A percentile compares a stretch with the other conserved stretches of the same genome.
Conservation (phyloP, 179 eudicot species). For the Dionaea muscipula region DNA sequence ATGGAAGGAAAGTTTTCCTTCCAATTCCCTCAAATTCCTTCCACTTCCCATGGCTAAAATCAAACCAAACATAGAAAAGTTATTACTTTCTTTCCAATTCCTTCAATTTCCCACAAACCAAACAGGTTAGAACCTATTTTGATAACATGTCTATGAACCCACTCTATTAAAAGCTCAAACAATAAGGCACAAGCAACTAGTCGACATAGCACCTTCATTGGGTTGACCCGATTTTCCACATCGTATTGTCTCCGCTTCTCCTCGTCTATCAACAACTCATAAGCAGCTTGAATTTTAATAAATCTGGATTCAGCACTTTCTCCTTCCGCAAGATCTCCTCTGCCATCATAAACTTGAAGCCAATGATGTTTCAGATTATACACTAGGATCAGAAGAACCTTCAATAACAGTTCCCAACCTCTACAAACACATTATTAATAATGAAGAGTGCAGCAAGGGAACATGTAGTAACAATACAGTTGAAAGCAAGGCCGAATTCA, state of each 20-base stretch:
- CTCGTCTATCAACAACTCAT: constrained; percentile 72
- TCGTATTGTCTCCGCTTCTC: constrained; percentile 74
- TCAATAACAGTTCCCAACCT: too few relatives aligned
- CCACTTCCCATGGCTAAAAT: too few relatives aligned
- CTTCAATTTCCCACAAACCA: too few relatives aligned
- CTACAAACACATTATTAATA: too few relatives aligned
- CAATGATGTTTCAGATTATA: constrained; percentile 15
- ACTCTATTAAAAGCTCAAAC: neutral
- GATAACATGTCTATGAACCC: too few relatives aligned
- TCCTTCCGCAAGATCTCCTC: constrained; percentile 86
- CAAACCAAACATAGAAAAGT: too few relatives aligned
- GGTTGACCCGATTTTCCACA: constrained; percentile 64
- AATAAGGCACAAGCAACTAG: neutral
- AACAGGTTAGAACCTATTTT: too few relatives aligned
- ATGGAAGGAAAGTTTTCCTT: too few relatives aligned
- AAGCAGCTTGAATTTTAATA: constrained; percentile 95
- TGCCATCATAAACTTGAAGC: constrained; percentile 73
- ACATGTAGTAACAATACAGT: too few relatives aligned
- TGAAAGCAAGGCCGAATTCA: neutral
- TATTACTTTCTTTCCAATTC: too few relatives aligned
- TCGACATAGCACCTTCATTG: constrained; percentile 57
- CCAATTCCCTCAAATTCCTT: too few relatives aligned
- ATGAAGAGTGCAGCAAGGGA: too few relatives aligned
- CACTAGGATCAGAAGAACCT: neutral
- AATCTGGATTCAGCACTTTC: constrained; percentile 94